phyloP scores from a whole-genome alignment of 2,329 filamentous ascomycete genomes.

The Bipolaris cookei region DNA sequence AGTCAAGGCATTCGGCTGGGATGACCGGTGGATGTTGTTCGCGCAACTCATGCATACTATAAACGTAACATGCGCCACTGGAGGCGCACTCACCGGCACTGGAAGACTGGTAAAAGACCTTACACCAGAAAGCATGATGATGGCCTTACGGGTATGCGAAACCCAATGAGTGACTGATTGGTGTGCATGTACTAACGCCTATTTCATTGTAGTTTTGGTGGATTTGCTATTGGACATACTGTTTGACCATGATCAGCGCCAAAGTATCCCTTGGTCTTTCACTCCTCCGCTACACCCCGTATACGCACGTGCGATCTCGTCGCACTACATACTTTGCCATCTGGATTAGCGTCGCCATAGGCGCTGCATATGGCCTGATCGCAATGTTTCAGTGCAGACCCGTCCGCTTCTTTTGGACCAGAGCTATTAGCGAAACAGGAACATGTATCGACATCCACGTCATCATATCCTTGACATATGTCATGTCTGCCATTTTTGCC shows the following conservation, averaged over 20 bases:
- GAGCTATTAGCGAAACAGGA: slow-evolving; percentile 43
- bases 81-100: slow-evolving; percentile 11
- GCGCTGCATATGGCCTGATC: slow-evolving; percentile 47
- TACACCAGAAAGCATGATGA: slow-evolving; percentile 5
- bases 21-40: slow-evolving; percentile 23
- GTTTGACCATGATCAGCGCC: slow-evolving; percentile 14
- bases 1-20: slow-evolving; percentile 20
- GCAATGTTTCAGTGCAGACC: slow-evolving; percentile 56
- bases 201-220: slow-evolving; percentile 13
- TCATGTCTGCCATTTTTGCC: slow-evolving; percentile 12
- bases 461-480: slow-evolving; percentile 58
- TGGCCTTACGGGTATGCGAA: background rate
- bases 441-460: slow-evolving; percentile 51
- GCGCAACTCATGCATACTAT: slow-evolving; percentile 15
- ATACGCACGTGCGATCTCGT: slow-evolving; percentile 45
- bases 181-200: background rate
- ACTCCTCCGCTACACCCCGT: slow-evolving; percentile 13
- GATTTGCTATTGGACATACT: slow-evolving; percentile 13
- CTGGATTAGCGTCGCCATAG: slow-evolving; percentile 33
- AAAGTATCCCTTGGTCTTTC: slow-evolving; percentile 19
- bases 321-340: slow-evolving; percentile 32
- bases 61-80: slow-evolving; percentile 3
- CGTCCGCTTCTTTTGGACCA: slow-evolving; percentile 54
- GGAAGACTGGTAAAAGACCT: slow-evolving; percentile 8
- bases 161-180: background rate